phyloP scores from a whole-genome alignment of 2,329 filamentous ascomycete genomes.

The Cercospora zeae-maydis region DNA sequence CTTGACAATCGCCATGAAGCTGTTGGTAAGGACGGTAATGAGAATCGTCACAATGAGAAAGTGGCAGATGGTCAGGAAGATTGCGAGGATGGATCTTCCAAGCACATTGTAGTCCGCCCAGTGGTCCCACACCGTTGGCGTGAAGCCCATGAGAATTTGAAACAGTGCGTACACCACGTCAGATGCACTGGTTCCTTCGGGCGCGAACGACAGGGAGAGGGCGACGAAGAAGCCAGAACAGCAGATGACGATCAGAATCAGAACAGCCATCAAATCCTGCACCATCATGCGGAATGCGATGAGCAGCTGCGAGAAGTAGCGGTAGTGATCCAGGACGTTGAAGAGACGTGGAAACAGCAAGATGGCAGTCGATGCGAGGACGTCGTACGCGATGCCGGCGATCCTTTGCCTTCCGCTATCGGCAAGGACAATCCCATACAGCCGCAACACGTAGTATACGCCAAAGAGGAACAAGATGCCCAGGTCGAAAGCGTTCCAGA shows the following conservation, averaged over 20 bases:
- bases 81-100: constrained; percentile 68
- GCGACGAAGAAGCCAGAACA: constrained; percentile 96
- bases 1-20: constrained; percentile 89
- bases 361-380: constrained; percentile 87
- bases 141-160: constrained; percentile 93
- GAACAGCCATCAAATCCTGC: constrained; percentile 78
- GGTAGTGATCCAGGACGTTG: constrained; percentile 89
- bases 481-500: constrained; percentile 94
- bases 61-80: constrained; percentile 92
- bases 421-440: constrained; percentile 81
- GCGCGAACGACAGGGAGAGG: constrained; percentile 75
- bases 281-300: constrained; percentile 95
- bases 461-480: constrained; percentile 83
- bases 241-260: constrained; percentile 76
- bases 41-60: constrained; percentile 92
- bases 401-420: constrained; percentile 65
- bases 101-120: constrained; percentile 80
- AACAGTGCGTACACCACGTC: constrained; percentile 88
- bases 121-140: constrained; percentile 86
- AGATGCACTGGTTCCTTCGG: constrained; percentile 60
- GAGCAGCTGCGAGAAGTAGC: constrained; percentile 90
- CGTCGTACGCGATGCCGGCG: constrained; percentile 85
- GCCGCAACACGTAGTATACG: constrained; percentile 82
- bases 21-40: constrained; percentile 93
- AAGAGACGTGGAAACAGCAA: constrained; percentile 87